Conservation (phyloP, 306 rosid genomes). For the Begonia fuchsioides region DNA sequence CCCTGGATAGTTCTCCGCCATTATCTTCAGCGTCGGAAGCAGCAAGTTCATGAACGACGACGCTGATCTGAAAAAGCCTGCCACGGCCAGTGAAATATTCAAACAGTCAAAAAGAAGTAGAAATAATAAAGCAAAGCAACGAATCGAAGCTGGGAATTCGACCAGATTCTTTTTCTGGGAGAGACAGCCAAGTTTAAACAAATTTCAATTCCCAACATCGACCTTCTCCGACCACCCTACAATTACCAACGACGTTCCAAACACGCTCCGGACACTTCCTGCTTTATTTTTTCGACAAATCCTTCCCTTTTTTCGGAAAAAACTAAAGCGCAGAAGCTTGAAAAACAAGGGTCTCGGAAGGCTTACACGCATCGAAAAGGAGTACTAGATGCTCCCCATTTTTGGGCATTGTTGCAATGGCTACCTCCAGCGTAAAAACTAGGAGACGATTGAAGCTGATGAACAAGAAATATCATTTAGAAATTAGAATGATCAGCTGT, state of each 20-base stretch:
- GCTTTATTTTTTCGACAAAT: slow-evolving; percentile 4
- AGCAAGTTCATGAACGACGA: slow-evolving; percentile 73
- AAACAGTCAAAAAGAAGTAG: slow-evolving; percentile 20
- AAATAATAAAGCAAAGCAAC: slow-evolving; percentile 19
- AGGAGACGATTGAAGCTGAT: slow-evolving; percentile 70
- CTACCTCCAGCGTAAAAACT: slow-evolving; percentile 87
- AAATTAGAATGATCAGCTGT: background rate
- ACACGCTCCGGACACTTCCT: slow-evolving; percentile 72
- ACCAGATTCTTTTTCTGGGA: too few species aligned
- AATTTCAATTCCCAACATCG: slow-evolving; percentile 59
- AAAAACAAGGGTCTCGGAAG: too few species aligned
- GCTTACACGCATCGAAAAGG: slow-evolving; percentile 92
- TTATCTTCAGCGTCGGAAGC: slow-evolving; percentile 56
- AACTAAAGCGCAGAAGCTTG: too few species aligned
- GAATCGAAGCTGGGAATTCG: slow-evolving; percentile 41
- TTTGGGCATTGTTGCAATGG: slow-evolving; percentile 75
- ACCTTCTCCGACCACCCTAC: slow-evolving; percentile 21
- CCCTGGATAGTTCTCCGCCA: slow-evolving; percentile 68
- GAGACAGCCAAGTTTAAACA: slow-evolving; percentile 11
- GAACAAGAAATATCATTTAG: background rate
- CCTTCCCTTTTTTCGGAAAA: too few species aligned
- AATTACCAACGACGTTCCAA: slow-evolving; percentile 25
- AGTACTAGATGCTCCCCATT: slow-evolving; percentile 65
- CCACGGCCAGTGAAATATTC: slow-evolving; percentile 9
- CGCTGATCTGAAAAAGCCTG: slow-evolving; percentile 91